Evolutionary conservation across 1,139 yeast species (phyloP), one percentile per base, ranked within the genome.

Genomic region (Nadsonia commutata): DNA sequence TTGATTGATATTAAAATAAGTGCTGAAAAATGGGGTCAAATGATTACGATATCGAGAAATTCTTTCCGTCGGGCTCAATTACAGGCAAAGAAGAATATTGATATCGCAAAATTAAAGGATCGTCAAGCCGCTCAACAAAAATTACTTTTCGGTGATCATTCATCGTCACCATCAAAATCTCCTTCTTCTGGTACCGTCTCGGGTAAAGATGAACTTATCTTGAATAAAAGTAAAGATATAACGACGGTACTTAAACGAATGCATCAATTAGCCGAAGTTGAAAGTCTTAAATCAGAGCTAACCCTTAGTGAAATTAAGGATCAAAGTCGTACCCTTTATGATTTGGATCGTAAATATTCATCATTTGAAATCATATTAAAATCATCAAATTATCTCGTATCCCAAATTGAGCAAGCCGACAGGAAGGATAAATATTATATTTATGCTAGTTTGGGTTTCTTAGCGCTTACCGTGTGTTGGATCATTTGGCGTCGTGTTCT

Each of bases 391-490:
- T 67, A 69, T 38, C 68, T 80, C 39, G 82, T 80, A 38, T 67
- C 68, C 49, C 71, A 77, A 46, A 74, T 80, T 44, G 84, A 80
- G 52, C 75, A 75, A 53, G 82, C 83, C 42, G 85, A 81, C 52
- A 66, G 69, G 45, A 63, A 70, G 48, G 90, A 81, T 53, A 67
- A 81, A 43, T 65, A 72, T 41, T 63, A 75, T 45, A 79, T 80
- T 54, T 74, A 76, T 50, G 58, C 72, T 43, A 68, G 83, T 23
- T 53, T 80, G 39, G 76, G 74, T 18, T 76, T 80, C 50, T 68
- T 80, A 46, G 63, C 69, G 2, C 50, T 69, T 2, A 79, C 78
- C 33, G 65, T 81, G 49, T 55, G 63, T 2, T 79, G 83, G 80
- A 75, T 80, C 18, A 50, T 79, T 2, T 80, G 81, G 77, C 62